Evolutionary conservation across 495 filamentous ascomycete species (phyloP), one percentile per base, ranked within the genome.

Genomic region (Hypoxylon intermedium): DNA sequence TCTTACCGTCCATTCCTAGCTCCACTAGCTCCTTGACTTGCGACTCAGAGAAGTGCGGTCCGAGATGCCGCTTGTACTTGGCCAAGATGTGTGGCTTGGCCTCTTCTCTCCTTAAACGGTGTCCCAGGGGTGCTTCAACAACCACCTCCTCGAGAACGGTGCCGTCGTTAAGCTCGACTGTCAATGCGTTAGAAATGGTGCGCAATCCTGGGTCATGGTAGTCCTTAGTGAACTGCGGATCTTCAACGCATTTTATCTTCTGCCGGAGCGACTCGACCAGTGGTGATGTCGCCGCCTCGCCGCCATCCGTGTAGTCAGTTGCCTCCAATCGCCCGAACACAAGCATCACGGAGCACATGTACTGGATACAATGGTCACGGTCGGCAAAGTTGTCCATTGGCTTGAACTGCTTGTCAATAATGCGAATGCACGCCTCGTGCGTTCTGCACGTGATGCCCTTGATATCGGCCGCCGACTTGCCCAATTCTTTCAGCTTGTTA

Each of bases 401-500:
- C 82, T 97, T 98, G 83, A 96, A 94, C 77, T 98, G 95, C 84
- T 98, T 98, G 84, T 98, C 94, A 70, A 98, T 98, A 77, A 98
- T 98, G 49, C 94, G 91, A 67, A 98, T 85, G 76, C 95, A 98
- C 28, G 94, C 94, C 77, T 98, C 94, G 78, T 98, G 94, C 1
- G 94, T 98, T 63, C 94, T 88, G 83, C 93, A 96, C 59, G 87
- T 90, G 69, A 98, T 84, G 43, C 82, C 84, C 77, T 96, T 91
- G 78, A 98, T 98, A 70, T 98, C 95, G 71, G 89, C 89, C 24
- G 92, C 92, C 51, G 87, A 90, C 83, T 97, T 97, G 74, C 92
- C 93, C 77, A 90, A 76, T 7, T 83, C 82, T 67, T 88, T 87
- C 15, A 98, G 85, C 75, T 92, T 85, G 69, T 82, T 79, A 79